These are phyloP conservation scores for Penicillium samsonianum DNA, from an alignment of 495 filamentous ascomycete genomes.

Conservation along the genomic window DNA sequence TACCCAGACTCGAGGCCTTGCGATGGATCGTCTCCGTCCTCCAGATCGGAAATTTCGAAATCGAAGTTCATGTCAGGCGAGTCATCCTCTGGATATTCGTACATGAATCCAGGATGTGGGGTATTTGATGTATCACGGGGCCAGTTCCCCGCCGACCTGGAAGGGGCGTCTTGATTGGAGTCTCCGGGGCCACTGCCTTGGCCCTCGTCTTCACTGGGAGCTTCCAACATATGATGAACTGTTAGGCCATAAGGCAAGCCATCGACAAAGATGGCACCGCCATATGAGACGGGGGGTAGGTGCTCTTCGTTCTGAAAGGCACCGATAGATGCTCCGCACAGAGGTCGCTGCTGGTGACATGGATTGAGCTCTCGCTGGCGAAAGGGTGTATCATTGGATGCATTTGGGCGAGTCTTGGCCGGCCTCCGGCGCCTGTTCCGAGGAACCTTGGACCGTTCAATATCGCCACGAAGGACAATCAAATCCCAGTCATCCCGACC, in stretches of 20 bases:
- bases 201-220: constrained; percentile 64
- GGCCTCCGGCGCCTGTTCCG: constrained; percentile 48
- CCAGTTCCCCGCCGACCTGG: constrained; percentile 41
- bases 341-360: constrained; percentile 69
- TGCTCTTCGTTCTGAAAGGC: constrained; percentile 83
- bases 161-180: constrained; percentile 32
- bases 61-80: constrained; percentile 40
- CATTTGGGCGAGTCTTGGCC: constrained; percentile 37
- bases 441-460: constrained; percentile 64
- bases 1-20: constrained; percentile 30
- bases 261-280: constrained; percentile 82
- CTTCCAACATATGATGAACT: constrained; percentile 93
- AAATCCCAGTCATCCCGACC: constrained; percentile 58
- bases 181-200: constrained; percentile 49
- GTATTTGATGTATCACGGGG: constrained; percentile 19
- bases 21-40: constrained; percentile 45
- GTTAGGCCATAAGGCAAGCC: constrained; percentile 85
- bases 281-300: constrained; percentile 85
- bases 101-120: constrained; percentile 31
- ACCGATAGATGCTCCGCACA: constrained; percentile 89
- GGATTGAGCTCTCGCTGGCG: constrained; percentile 39
- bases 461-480: constrained; percentile 67
- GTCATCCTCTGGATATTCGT: constrained; percentile 37
- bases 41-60: constrained; percentile 52
- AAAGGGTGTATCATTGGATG: constrained; percentile 34